These are phyloP conservation scores for Phialophora expanda DNA, from an alignment of 2,329 filamentous ascomycete genomes.

Conservation along the genomic window DNA sequence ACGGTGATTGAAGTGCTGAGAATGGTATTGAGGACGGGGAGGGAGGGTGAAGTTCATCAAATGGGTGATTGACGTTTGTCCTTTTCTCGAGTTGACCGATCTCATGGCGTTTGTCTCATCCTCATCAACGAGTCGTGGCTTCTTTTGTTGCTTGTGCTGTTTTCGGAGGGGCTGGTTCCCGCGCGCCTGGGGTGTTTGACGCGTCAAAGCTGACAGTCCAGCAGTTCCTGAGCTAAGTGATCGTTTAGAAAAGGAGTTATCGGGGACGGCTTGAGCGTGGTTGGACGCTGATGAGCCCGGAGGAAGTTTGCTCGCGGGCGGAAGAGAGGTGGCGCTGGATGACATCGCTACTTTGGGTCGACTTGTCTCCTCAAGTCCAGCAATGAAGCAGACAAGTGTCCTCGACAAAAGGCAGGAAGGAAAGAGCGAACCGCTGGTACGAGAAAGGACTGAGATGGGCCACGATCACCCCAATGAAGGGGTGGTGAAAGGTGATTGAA, in stretches of 20 bases:
- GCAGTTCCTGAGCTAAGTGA: constrained; percentile 50
- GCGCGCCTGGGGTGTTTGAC: constrained; percentile 54
- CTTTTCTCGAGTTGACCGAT: constrained; percentile 73
- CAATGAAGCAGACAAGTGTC: constrained; percentile 35
- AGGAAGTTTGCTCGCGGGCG: constrained; percentile 33
- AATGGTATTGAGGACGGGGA: constrained; percentile 66
- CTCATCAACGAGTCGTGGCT: constrained; percentile 76
- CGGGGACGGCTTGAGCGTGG: constrained; percentile 31
- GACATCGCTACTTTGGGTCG: constrained; percentile 34
- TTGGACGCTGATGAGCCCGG: constrained; percentile 30
- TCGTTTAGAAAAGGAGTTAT: constrained; percentile 42
- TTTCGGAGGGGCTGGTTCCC: constrained; percentile 78
- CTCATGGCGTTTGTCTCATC: constrained; percentile 76
- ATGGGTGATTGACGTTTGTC: constrained; percentile 96
- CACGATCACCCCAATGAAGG: constrained; percentile 36
- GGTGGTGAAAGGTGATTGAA: constrained; percentile 23
- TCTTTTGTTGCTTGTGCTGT: constrained; percentile 82
- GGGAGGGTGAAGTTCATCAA: constrained; percentile 89
- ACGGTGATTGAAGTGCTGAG: constrained; percentile 59
- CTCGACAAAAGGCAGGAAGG: constrained; percentile 26
- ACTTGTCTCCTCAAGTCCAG: constrained; percentile 31
- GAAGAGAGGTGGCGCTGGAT: constrained; percentile 35
- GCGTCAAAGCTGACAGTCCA: constrained; percentile 48
- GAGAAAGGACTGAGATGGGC: constrained; percentile 9
- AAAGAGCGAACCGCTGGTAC: not conserved